Evolutionary conservation across 805 yeast species (phyloP), one percentile per base, ranked within the genome.

Genomic region (Citeromyces nyonsensis): DNA sequence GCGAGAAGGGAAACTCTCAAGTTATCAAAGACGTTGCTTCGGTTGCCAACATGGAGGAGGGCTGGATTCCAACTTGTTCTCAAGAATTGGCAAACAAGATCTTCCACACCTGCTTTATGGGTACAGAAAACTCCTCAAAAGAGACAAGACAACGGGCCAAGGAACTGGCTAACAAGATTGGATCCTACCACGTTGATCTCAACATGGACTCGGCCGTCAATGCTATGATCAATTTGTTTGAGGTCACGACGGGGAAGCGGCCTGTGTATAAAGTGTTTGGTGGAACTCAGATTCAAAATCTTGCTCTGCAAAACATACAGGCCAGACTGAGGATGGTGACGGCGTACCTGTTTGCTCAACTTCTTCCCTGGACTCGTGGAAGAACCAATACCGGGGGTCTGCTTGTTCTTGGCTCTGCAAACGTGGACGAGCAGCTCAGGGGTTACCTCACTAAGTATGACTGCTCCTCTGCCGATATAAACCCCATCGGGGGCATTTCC

Each of bases 401-500:
- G 32, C 60, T 91, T 26, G 99, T 91, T 6, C 62, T 91, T 32
- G 98, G 98, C 2, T 78, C 94, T 47, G 96, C 97, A 3, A 91
- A 91, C 49, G 98, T 91, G 10, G 99, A 91, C 54, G 99, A 91
- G 51, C 85, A 95, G 44, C 59, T 91, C 37, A 64, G 99, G 38
- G 99, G 99, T 0, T 91, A 91, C 47, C 61, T 91, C 47, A 91
- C 99, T 7, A 91, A 91, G 51, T 91, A 91, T 54, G 99, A 91
- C 53, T 85, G 96, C 53, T 86, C 97, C 3, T 76, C 94, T 11
- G 98, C 98, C 1, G 99, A 91, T 57, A 71, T 91, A 38, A 91
- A 91, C 49, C 99, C 99, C 18, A 93, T 91, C 42, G 99, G 99
- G n/a, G 95, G 96, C 25, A 83, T 91, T 28, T 88, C 98, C 10